These are phyloP conservation scores for Lepidium aucheri DNA, from an alignment of 345 rosid species.

Conservation along the genomic window DNA sequence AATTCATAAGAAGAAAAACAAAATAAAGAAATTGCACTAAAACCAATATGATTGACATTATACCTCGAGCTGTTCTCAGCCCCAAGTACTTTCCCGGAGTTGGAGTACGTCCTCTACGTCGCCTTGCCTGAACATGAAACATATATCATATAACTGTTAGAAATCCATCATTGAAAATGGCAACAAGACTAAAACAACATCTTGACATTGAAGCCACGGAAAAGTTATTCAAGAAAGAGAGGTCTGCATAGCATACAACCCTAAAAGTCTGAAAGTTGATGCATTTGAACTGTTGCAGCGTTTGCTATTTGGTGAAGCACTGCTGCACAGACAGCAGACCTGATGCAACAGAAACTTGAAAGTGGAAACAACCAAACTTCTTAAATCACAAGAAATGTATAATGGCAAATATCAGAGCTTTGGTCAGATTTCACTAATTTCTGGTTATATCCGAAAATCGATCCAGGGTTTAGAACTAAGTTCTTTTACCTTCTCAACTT, in stretches of 20 bases:
- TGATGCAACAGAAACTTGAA: constrained; percentile 79
- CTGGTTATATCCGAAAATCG: neutral
- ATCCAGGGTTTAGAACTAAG: neutral
- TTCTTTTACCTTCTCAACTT: constrained; percentile 82
- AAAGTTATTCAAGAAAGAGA: constrained; percentile 38
- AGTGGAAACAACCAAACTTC: constrained; percentile 72
- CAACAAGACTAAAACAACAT: neutral
- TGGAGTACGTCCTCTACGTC: constrained; percentile 85
- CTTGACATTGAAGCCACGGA: neutral
- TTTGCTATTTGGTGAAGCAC: constrained; percentile 71
- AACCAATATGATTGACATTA: neutral
- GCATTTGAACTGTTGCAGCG: constrained; percentile 62
- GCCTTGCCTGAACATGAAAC: constrained; percentile 49
- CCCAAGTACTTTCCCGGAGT: constrained; percentile 96
- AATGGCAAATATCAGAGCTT: neutral
- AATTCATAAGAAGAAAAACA: neutral
- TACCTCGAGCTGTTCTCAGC: constrained; percentile 56
- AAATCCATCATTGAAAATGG: neutral
- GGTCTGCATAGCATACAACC: constrained; percentile 91
- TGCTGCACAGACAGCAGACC: constrained; percentile 98
- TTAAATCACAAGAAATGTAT: constrained; percentile 13
- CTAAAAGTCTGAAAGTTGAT: constrained; percentile 60
- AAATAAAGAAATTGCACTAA: neutral
- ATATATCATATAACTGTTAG: constrained; percentile 3
- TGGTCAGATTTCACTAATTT: neutral